These are phyloP conservation scores for Mimosa pudica DNA, from an alignment of 306 rosid species.

Conservation along the genomic window DNA sequence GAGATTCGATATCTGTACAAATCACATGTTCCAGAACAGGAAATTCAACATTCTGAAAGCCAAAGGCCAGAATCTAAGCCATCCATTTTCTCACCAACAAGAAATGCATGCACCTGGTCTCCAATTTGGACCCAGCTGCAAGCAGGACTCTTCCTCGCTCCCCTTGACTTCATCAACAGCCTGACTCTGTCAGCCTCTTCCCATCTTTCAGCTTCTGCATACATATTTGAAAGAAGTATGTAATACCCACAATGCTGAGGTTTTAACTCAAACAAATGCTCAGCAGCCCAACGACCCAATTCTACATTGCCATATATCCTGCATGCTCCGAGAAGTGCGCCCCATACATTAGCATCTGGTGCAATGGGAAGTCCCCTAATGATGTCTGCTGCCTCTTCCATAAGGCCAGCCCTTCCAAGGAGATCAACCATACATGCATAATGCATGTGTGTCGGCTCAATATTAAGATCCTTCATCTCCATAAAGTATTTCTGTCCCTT, in stretches of 20 bases:
- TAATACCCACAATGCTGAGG: conserved; percentile 87
- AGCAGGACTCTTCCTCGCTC: conserved; percentile 74
- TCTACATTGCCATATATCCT: conserved; percentile 72
- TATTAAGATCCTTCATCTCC: conserved; percentile 54
- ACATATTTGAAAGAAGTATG: conserved; percentile 83
- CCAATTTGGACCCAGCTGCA: conserved; percentile 82
- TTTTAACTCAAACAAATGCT: conserved; percentile 65
- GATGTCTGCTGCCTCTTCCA: conserved; percentile 75
- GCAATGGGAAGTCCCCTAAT: conserved; percentile 55
- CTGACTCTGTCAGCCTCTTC: conserved; percentile 75
- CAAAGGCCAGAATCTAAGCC: conserved; percentile 49
- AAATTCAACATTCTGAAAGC: conserved; percentile 44
- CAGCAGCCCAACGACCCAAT: conserved; percentile 79
- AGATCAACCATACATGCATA: conserved; percentile 90
- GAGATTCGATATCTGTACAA: background rate
- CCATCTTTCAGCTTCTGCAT: conserved; percentile 93
- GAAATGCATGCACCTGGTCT: conserved; percentile 61
- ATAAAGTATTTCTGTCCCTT: conserved; percentile 65
- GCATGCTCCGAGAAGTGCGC: conserved; percentile 91
- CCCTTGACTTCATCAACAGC: conserved; percentile 76
- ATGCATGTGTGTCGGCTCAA: conserved; percentile 74
- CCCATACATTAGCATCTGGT: conserved; percentile 85
- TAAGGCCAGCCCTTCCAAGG: conserved; percentile 81
- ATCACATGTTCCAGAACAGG: background rate
- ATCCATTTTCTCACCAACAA: conserved; percentile 62